phyloP scores from a whole-genome alignment of 164 flowering plant genomes.

The Akebia trifoliata region DNA sequence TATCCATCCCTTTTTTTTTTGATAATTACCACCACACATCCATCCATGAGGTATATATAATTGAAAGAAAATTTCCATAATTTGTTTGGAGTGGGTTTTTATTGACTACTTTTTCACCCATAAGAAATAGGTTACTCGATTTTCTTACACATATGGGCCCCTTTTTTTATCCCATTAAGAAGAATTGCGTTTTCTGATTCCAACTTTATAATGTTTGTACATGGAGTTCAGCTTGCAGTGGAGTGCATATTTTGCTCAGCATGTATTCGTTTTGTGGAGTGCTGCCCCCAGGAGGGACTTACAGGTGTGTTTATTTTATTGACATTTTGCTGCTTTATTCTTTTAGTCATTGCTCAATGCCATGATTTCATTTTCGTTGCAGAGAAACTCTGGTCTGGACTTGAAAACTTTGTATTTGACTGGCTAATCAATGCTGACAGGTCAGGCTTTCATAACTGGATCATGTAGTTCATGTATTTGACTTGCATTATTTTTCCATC shows the following conservation, averaged over 20 bases:
- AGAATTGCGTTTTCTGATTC: not conserved
- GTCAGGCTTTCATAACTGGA: constrained; percentile 29
- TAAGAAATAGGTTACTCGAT: too few relatives aligned
- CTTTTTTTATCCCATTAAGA: not conserved
- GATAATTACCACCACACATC: not conserved
- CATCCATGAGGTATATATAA: not conserved
- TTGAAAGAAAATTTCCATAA: not conserved
- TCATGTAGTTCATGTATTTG: not conserved
- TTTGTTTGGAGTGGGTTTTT: not conserved
- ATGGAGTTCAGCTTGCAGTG: constrained; percentile 75
- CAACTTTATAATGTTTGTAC: constrained; percentile 7
- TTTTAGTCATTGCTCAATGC: not conserved
- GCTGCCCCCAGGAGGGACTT: constrained; percentile 97
- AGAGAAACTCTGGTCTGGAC: constrained; percentile 98
- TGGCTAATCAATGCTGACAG: constrained; percentile 99
- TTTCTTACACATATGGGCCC: not conserved
- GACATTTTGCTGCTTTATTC: not conserved
- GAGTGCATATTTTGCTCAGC: constrained; percentile 99
- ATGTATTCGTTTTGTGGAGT: constrained; percentile 96
- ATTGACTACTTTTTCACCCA: too few relatives aligned
- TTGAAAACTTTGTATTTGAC: constrained; percentile 96
- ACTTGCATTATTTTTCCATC: not conserved
- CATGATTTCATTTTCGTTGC: constrained; percentile 24
- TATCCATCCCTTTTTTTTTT: not conserved
- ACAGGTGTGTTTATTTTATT: constrained; percentile 50